These are phyloP conservation scores for Rhizoclosmatium globosum DNA, from an alignment of 192 early-diverging fungal genomes.

Conservation along the genomic window DNA sequence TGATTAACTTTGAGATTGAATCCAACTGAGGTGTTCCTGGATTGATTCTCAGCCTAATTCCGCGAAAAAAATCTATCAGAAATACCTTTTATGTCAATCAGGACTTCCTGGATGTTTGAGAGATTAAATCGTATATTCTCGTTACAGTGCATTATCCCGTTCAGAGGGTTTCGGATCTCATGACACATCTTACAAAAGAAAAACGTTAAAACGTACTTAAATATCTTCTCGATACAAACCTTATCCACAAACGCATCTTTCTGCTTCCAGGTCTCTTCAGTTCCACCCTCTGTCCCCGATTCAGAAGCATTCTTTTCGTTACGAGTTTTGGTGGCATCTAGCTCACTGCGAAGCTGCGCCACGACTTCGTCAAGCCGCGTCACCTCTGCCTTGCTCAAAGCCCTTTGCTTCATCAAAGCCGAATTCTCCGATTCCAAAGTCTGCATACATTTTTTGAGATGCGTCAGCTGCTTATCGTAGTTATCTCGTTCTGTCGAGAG, in stretches of 20 bases:
- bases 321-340: too few species aligned
- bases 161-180: conserved; percentile 11
- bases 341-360: too few species aligned
- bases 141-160: conserved; percentile 6
- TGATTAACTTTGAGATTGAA: background rate
- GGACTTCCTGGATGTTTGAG: background rate
- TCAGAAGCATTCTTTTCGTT: too few species aligned
- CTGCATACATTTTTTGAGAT: too few species aligned
- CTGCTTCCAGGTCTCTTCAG: background rate
- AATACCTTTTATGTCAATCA: background rate
- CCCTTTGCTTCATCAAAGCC: too few species aligned
- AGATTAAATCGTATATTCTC: background rate
- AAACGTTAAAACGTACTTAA: background rate
- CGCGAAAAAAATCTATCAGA: background rate
- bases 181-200: background rate
- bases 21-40: background rate
- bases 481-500: too few species aligned
- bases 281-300: too few species aligned
- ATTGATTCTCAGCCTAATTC: background rate
- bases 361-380: too few species aligned
- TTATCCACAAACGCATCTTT: conserved; percentile 8
- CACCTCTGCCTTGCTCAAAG: too few species aligned
- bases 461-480: too few species aligned
- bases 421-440: too few species aligned
- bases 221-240: background rate